Conservation (phyloP, 257 asterid genomes). For the Leonotis leonurus region DNA sequence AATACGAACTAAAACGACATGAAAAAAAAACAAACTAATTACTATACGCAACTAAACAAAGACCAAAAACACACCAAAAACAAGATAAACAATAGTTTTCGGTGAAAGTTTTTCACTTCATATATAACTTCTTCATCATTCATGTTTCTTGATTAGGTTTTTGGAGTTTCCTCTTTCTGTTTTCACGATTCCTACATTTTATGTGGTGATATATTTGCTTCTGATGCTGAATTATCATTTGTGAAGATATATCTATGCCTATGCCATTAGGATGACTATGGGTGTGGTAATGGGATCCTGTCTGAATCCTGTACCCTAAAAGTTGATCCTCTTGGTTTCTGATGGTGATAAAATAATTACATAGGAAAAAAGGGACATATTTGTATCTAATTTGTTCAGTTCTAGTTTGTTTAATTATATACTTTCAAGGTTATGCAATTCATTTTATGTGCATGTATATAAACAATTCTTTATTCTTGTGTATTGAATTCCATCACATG, state of each 20-base stretch:
- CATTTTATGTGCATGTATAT: neutral
- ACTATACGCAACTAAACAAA: too few relatives aligned
- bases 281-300: neutral
- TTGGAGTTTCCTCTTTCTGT: neutral
- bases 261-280: neutral
- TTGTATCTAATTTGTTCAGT: neutral
- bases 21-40: too few relatives aligned
- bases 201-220: neutral
- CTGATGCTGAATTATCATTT: neutral
- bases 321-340: neutral
- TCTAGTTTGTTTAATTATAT: neutral
- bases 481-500: neutral
- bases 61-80: too few relatives aligned
- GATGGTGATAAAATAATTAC: neutral
- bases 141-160: neutral
- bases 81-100: neutral
- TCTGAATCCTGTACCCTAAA: neutral
- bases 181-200: neutral
- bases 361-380: neutral
- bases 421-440: neutral
- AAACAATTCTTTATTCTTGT: neutral
- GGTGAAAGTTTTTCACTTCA: neutral
- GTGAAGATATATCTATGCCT: neutral
- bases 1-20: too few relatives aligned
- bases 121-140: neutral